Conservation (phyloP, 768 basidiomycete genomes). For the Sutorius australiensis region DNA sequence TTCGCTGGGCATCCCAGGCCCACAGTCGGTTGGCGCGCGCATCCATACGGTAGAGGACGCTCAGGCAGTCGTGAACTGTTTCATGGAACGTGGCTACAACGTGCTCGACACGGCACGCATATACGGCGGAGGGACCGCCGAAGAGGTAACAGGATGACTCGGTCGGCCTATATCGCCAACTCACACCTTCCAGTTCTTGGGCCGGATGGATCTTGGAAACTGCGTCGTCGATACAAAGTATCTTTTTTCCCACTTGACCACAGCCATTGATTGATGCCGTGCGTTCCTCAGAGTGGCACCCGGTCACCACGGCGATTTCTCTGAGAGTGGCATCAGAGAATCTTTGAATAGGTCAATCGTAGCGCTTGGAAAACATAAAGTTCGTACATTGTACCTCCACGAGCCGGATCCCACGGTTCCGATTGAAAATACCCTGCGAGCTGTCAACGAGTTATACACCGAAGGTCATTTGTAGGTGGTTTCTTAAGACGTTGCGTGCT, state of each 20-base stretch:
- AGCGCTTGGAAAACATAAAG: constrained; percentile 10
- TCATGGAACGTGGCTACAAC: constrained; percentile 15
- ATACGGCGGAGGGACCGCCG: constrained; percentile 21
- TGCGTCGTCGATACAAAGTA: constrained; percentile 19
- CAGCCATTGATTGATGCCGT: neutral
- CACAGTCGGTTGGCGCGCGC: constrained; percentile 19
- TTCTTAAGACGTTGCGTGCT: neutral
- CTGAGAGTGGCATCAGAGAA: constrained; percentile 8
- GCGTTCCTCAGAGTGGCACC: constrained; percentile 3
- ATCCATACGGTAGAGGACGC: constrained; percentile 16
- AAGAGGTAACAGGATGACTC: constrained; percentile 14
- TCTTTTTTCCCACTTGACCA: neutral
- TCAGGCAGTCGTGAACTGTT: constrained; percentile 11
- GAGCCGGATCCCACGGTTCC: constrained; percentile 41
- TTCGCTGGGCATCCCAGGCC: constrained; percentile 17
- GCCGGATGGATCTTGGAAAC: constrained; percentile 11
- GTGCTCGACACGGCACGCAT: constrained; percentile 22
- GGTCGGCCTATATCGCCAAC: neutral
- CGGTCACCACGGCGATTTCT: constrained; percentile 4
- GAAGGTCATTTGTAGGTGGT: constrained; percentile 48
- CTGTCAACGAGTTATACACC: constrained; percentile 44
- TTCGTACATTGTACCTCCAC: constrained; percentile 40
- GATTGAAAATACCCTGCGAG: constrained; percentile 44
- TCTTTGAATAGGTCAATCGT: constrained; percentile 12
- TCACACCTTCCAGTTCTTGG: constrained; percentile 10